Evolutionary conservation across 495 filamentous ascomycete species (phyloP).

Genomic region (Jackrogersella multiformis): DNA sequence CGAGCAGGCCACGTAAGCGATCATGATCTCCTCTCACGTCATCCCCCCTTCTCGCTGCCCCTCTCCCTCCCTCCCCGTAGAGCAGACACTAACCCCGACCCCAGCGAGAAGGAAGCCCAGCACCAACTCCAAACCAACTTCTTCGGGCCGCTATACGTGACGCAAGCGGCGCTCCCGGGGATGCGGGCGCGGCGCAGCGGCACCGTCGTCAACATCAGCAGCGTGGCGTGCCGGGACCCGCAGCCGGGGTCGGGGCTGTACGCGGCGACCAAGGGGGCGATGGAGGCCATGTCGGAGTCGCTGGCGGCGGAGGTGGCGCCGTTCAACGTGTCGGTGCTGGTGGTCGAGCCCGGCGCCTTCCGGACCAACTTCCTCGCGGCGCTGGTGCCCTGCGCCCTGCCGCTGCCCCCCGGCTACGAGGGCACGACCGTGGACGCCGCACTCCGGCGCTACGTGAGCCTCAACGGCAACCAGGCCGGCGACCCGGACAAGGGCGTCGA

Average conservation of each 20-base stretch:
- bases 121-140: conserved; percentile 59
- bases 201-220: conserved; percentile 59
- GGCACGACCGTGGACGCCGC: conserved; percentile 26
- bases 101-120: conserved; percentile 51
- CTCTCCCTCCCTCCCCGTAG: not conserved
- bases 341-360: conserved; percentile 57
- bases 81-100: not conserved
- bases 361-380: conserved; percentile 46
- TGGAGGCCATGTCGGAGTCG: conserved; percentile 48
- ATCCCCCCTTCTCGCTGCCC: not conserved
- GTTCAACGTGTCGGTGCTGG: conserved; percentile 49
- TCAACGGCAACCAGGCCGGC: conserved; percentile 49
- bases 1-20: conserved; percentile 51
- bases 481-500: conserved; percentile 53
- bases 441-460: conserved; percentile 7
- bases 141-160: conserved; percentile 59
- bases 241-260: conserved; percentile 49
- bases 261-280: conserved; percentile 54
- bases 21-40: too few relatives aligned
- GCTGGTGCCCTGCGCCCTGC: conserved; percentile 8
- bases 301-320: conserved; percentile 53
- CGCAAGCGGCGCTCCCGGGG: conserved; percentile 54
- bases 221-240: conserved; percentile 56
- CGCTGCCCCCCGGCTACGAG: conserved; percentile 38
- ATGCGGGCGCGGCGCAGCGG: conserved; percentile 59